These are phyloP conservation scores for Aspergillus brasiliensis DNA, from an alignment of 2,329 filamentous ascomycete species.

Conservation along the genomic window DNA sequence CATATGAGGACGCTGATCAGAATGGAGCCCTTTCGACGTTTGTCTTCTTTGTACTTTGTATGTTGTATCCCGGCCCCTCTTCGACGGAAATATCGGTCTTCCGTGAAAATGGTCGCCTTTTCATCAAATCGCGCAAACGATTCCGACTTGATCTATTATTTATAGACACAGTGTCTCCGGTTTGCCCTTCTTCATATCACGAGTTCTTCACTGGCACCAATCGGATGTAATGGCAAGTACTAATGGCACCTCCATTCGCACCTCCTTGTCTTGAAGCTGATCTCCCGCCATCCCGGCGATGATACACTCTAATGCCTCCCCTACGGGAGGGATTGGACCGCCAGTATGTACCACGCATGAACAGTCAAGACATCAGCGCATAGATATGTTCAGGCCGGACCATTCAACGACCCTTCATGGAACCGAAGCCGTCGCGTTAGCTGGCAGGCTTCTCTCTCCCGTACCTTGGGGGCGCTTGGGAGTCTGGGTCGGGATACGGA, in stretches of 20 bases:
- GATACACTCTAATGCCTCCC: neutral
- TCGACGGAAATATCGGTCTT: neutral
- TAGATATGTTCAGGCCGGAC: neutral
- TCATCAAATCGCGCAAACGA: neutral
- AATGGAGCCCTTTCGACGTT: neutral
- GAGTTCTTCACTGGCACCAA: neutral
- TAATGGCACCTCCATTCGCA: neutral
- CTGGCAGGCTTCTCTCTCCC: neutral
- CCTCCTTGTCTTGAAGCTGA: neutral
- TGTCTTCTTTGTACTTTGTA: neutral
- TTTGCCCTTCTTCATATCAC: neutral
- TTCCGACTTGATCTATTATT: neutral
- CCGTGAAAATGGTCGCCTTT: neutral
- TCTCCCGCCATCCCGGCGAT: neutral
- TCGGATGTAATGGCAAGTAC: conserved; percentile 1
- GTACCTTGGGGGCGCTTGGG: conserved; percentile 3
- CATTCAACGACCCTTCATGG: neutral
- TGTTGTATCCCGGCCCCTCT: neutral
- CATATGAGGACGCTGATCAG: neutral
- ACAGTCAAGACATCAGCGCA: neutral
- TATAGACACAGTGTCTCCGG: neutral
- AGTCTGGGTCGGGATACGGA: conserved; percentile 25
- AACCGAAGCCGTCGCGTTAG: neutral
- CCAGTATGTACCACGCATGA: neutral
- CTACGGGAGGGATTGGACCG: neutral